phyloP scores from a whole-genome alignment of 2,329 filamentous ascomycete species.

The Arachnopeziza araneosa region DNA sequence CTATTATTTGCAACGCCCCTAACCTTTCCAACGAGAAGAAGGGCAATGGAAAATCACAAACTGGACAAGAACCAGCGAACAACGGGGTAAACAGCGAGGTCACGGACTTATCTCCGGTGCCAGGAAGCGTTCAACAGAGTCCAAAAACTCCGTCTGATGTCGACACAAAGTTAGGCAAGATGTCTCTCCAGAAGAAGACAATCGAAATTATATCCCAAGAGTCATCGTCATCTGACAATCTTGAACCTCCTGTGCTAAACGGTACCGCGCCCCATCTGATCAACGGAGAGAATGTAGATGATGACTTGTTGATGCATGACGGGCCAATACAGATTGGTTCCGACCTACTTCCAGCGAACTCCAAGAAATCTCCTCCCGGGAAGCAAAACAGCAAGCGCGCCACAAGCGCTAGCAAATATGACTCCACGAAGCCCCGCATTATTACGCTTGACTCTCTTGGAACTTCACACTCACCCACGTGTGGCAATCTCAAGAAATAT shows the following conservation, averaged over 20 bases:
- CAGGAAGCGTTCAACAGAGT: background rate
- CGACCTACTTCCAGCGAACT: background rate
- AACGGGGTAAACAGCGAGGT: background rate
- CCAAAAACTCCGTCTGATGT: background rate
- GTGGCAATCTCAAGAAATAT: constrained; percentile 68
- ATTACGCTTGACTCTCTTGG: constrained; percentile 85
- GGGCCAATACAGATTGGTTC: background rate
- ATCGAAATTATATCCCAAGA: background rate
- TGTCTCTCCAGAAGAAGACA: constrained; percentile 13
- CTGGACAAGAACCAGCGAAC: background rate
- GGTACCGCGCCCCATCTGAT: background rate
- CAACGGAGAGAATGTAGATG: background rate
- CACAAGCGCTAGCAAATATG: constrained; percentile 35
- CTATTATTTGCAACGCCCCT: constrained; percentile 86
- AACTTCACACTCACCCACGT: constrained; percentile 55
- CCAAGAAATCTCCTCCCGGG: background rate
- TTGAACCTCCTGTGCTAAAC: background rate
- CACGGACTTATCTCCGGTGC: background rate
- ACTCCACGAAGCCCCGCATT: constrained; percentile 59
- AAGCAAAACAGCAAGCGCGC: constrained; percentile 3
- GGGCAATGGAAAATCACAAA: background rate
- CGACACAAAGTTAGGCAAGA: constrained; percentile 5
- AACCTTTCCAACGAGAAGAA: constrained; percentile 42
- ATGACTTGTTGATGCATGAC: background rate
- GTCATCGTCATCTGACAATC: background rate